phyloP scores from a whole-genome alignment of 2,329 filamentous ascomycete species.

The Pseudodiploospora longispora region DNA sequence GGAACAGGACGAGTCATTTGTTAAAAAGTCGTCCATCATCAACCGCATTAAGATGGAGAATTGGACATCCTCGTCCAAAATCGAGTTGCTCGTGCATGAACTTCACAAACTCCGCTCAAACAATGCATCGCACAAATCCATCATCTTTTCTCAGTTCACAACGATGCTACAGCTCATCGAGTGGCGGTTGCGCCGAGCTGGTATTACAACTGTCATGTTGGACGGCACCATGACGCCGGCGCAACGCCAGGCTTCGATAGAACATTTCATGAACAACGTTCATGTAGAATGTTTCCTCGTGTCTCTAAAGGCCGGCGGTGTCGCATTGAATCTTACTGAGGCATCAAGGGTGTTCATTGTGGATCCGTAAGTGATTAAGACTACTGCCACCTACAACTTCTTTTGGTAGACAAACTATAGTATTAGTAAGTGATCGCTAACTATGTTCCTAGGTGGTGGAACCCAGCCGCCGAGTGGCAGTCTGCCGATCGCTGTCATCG shows the following conservation, averaged over 20 bases:
- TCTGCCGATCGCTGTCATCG: conserved; percentile 90
- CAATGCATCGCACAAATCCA: conserved; percentile 90
- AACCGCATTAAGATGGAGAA: conserved; percentile 98
- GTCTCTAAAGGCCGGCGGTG: conserved; percentile 90
- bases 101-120: conserved; percentile 86
- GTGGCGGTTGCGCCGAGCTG: conserved; percentile 92
- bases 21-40: conserved; percentile 96
- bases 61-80: conserved; percentile 97
- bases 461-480: conserved; percentile 99
- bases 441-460: conserved; percentile 70
- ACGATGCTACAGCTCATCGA: conserved; percentile 96
- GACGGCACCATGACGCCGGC: conserved; percentile 95
- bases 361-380: conserved; percentile 63
- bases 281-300: conserved; percentile 95
- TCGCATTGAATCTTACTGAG: conserved; percentile 91
- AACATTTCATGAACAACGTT: conserved; percentile 92
- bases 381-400: conserved; percentile 1
- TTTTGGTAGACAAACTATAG: not conserved
- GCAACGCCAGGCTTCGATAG: conserved; percentile 86
- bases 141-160: conserved; percentile 96
- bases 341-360: conserved; percentile 93
- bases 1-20: conserved; percentile 75
- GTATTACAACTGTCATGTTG: conserved; percentile 96
- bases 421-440: conserved; percentile 14
- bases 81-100: conserved; percentile 91